Evolutionary conservation across 2,329 filamentous ascomycete genomes (phyloP), one percentile per base, ranked within the genome.

Genomic region (Pestalotiopsis sp.): DNA sequence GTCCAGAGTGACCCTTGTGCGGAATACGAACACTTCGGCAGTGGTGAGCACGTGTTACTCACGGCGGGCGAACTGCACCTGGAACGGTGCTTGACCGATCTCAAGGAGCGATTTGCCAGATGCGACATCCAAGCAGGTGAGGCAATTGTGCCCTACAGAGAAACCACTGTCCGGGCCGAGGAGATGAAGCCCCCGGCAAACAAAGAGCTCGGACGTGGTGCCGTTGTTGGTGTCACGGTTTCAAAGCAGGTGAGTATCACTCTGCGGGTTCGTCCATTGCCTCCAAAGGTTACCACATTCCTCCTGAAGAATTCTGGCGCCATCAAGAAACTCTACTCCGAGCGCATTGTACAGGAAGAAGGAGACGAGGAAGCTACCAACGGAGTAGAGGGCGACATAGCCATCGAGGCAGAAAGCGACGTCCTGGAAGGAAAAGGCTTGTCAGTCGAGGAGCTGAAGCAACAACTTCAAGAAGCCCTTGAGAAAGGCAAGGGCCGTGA

Each of bases 1-100:
- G 95, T 97, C 40, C 94, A 98, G 77, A 97, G 94, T 75, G 96
- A 99, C 75, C 95, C 96, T 0, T 98, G 96, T 75, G 96, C 95
- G 14, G 91, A 97, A 78, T 99, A 99, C 75, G 95, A 98, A 78
- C 93, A 97, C 65, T 91, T 98, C 66, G 88, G 91, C 68, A 98
- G 92, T 73, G 96, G 96, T 68, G 96, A 99, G 81, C 96, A 99
- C 79, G 96, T 99, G 57, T 89, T 99, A 25, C 81, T 97, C 49
- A 98, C 96, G 0, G 96, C 96, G 5, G 96, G 96, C 66, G 96
- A 99, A 80, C 79, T 99, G 73, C 96, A 99, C 82, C 85, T 99
- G 3, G 96, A 99, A 80, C 87, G 96, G 68, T 99, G 96, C 78
- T 80, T 99, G 69, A 97, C 96, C 66, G 96, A 99, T 83, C 85